These are phyloP conservation scores for Penicillium sp. DNA, from an alignment of 2,329 filamentous ascomycete genomes.

Conservation along the genomic window DNA sequence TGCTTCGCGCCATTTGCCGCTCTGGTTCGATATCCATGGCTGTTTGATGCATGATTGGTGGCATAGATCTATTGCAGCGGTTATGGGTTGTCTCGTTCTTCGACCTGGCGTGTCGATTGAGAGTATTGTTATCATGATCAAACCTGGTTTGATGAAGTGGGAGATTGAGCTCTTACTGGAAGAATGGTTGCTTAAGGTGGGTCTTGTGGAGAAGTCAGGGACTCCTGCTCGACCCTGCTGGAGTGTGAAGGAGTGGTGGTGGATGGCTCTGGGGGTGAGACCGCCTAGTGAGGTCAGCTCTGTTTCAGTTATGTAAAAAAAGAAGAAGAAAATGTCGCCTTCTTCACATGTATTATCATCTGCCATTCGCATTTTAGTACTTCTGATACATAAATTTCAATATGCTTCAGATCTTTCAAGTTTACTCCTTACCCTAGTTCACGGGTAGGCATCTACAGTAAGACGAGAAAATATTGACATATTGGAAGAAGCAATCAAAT, in stretches of 20 bases:
- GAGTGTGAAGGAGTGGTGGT: slow-evolving; percentile 43
- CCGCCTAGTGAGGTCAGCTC: not conserved
- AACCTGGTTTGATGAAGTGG: slow-evolving; percentile 43
- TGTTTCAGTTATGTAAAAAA: too few relatives aligned
- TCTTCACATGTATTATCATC: not conserved
- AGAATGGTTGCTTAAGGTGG: slow-evolving; percentile 39
- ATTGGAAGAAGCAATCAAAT: not conserved
- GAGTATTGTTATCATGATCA: slow-evolving; percentile 38
- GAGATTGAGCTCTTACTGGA: slow-evolving; percentile 42
- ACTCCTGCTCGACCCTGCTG: slow-evolving; percentile 26
- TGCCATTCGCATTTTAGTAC: not conserved
- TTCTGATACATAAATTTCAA: not conserved
- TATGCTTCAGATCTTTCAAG: not conserved
- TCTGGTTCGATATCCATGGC: slow-evolving; percentile 52
- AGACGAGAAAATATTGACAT: not conserved
- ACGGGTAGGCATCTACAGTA: not conserved
- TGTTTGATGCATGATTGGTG: slow-evolving; percentile 38
- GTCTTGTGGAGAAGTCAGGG: slow-evolving; percentile 17
- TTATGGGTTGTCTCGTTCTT: slow-evolving; percentile 43
- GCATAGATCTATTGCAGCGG: slow-evolving; percentile 43
- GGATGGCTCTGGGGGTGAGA: slow-evolving; percentile 29
- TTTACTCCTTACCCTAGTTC: not conserved
- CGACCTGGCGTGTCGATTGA: slow-evolving; percentile 41
- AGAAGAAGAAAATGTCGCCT: not conserved
- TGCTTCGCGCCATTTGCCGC: slow-evolving; percentile 35